Conservation (phyloP, 805 yeast species). For the Teunomyces lycoperdinae region DNA sequence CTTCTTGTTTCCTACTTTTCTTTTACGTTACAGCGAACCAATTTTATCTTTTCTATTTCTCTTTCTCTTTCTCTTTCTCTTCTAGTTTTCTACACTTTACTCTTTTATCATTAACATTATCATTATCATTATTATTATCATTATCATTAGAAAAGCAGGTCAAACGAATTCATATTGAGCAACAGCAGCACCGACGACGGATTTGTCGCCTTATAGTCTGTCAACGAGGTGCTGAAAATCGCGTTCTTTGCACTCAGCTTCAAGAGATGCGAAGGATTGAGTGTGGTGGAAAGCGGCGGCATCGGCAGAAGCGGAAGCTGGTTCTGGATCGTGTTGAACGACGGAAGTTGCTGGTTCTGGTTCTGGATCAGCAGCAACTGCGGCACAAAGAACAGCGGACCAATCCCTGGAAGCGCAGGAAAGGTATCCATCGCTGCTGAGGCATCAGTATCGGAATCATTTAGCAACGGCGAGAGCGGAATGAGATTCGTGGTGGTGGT, state of each 20-base stretch:
- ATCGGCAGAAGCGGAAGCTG: slow-evolving; percentile 29
- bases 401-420: not conserved
- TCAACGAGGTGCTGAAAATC: not conserved
- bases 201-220: not conserved
- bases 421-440: slow-evolving; percentile 1
- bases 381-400: slow-evolving; percentile 12
- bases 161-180: not conserved
- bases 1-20: too few species aligned
- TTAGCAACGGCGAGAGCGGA: slow-evolving; percentile 29
- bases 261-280: slow-evolving; percentile 26
- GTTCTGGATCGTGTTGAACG: slow-evolving; percentile 35
- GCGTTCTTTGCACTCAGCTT: slow-evolving; percentile 8
- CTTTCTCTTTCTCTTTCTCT: too few species aligned
- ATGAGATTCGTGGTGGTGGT: slow-evolving; percentile 20
- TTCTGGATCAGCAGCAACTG: slow-evolving; percentile 22
- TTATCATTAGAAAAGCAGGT: not conserved
- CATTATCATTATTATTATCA: too few species aligned
- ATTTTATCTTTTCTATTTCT: too few species aligned
- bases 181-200: not conserved
- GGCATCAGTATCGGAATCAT: slow-evolving; percentile 22
- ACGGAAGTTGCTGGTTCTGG: slow-evolving; percentile 33
- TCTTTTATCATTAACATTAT: too few species aligned
- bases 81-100: too few species aligned
- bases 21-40: too few species aligned
- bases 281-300: slow-evolving; percentile 19